phyloP scores from a whole-genome alignment of 2,329 filamentous ascomycete genomes.

The Herpotrichia juniperi region DNA sequence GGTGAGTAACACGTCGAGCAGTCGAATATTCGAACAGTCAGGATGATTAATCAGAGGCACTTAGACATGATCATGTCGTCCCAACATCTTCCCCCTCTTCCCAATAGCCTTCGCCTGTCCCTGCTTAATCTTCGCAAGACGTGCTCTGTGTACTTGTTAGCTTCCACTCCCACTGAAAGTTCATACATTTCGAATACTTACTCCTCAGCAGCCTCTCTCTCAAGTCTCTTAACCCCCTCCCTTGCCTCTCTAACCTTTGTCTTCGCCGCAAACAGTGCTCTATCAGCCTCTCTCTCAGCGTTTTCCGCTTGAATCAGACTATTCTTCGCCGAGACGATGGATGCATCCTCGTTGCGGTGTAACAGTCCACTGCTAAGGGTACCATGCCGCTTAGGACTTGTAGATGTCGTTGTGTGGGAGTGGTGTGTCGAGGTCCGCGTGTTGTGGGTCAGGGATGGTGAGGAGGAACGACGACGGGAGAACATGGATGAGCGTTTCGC shows the following conservation, averaged over 20 bases:
- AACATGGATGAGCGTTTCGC: conserved; percentile 41
- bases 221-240: conserved; percentile 67
- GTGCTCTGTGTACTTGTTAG: conserved; percentile 43
- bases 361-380: conserved; percentile 20
- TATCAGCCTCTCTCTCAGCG: conserved; percentile 69
- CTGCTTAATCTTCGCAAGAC: conserved; percentile 71
- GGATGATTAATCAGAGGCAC: not conserved
- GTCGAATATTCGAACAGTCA: not conserved
- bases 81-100: conserved; percentile 72
- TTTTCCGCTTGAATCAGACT: conserved; percentile 67
- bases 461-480: conserved; percentile 43
- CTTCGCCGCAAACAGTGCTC: conserved; percentile 64
- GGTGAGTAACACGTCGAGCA: not conserved
- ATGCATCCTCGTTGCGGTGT: conserved; percentile 63
- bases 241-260: conserved; percentile 66
- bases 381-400: conserved; percentile 33
- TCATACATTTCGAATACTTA: conserved; percentile 20
- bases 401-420: conserved; percentile 27
- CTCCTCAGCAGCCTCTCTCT: conserved; percentile 70
- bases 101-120: conserved; percentile 68
- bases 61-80: conserved; percentile 47
- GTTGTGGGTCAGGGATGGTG: conserved; percentile 31
- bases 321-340: conserved; percentile 66
- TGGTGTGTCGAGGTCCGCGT: conserved; percentile 19
- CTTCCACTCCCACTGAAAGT: not conserved